Percentiles rank a stretch among this genome's conserved stretches.
These are phyloP conservation scores for Persicaria maculosa DNA, from an alignment of 148 eudicot genomes.

Conservation along the genomic window DNA sequence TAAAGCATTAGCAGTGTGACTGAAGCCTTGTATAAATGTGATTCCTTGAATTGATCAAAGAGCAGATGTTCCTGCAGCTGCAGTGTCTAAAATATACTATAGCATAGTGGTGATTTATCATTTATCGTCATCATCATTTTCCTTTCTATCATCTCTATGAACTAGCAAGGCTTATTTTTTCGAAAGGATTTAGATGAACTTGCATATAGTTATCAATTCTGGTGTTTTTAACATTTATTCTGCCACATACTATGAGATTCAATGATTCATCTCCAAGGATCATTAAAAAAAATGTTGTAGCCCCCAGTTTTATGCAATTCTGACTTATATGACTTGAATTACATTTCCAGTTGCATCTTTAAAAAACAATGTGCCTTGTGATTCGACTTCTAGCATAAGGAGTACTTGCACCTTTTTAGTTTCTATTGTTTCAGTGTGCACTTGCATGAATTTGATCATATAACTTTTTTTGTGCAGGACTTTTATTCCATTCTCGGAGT, in stretches of 20 bases:
- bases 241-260: background rate
- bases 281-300: background rate
- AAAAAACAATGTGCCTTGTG: background rate
- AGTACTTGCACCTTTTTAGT: background rate
- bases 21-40: background rate
- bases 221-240: too few relatives aligned
- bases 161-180: background rate
- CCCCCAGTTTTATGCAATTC: background rate
- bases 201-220: background rate
- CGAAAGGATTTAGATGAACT: background rate
- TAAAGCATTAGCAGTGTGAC: background rate
- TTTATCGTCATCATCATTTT: background rate
- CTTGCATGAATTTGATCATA: background rate
- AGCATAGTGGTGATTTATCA: background rate
- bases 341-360: background rate
- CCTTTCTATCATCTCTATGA: background rate
- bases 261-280: background rate
- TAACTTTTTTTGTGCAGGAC: constrained; percentile 44
- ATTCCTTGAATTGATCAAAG: background rate
- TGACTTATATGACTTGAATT: background rate
- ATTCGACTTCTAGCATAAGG: background rate
- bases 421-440: background rate
- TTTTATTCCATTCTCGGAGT: constrained; percentile 84
- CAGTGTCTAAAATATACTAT: background rate
- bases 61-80: background rate